Evolutionary conservation across 2,329 filamentous ascomycete genomes (phyloP).

Genomic region (Pyrenochaeta sp.): DNA sequence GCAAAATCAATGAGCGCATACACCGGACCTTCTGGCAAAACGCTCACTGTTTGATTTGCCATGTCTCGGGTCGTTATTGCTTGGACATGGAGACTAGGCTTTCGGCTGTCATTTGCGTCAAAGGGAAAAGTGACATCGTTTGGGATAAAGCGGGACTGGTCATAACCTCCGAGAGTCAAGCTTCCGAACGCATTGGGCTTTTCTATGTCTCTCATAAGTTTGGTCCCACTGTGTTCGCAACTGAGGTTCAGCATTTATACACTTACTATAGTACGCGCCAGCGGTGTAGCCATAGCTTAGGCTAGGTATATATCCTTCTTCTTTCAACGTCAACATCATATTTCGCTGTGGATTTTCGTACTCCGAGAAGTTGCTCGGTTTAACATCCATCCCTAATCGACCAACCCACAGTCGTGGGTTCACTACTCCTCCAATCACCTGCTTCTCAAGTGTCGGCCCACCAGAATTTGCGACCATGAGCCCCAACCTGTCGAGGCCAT

Average conservation of each 20-base stretch:
- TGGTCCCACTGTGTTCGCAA: neutral
- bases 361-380: constrained; percentile 59
- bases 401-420: constrained; percentile 24
- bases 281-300: constrained; percentile 28
- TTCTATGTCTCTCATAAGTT: constrained; percentile 9
- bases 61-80: constrained; percentile 27
- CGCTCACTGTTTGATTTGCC: constrained; percentile 28
- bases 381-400: constrained; percentile 52
- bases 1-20: constrained; percentile 47
- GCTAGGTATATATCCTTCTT: constrained; percentile 25
- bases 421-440: constrained; percentile 21
- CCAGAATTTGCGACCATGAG: constrained; percentile 39
- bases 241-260: neutral
- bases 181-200: constrained; percentile 33
- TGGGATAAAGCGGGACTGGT: constrained; percentile 38
- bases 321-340: constrained; percentile 16
- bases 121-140: constrained; percentile 34
- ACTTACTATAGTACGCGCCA: constrained; percentile 29
- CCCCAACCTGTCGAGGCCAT: constrained; percentile 25
- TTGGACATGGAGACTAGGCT: constrained; percentile 27
- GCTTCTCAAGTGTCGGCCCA: constrained; percentile 15
- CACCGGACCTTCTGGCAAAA: constrained; percentile 14
- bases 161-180: constrained; percentile 51
- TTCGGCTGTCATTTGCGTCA: constrained; percentile 25
- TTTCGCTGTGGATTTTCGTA: constrained; percentile 37